Conservation (phyloP, 306 rosid genomes). For the Trichosanthes cucumerina region DNA sequence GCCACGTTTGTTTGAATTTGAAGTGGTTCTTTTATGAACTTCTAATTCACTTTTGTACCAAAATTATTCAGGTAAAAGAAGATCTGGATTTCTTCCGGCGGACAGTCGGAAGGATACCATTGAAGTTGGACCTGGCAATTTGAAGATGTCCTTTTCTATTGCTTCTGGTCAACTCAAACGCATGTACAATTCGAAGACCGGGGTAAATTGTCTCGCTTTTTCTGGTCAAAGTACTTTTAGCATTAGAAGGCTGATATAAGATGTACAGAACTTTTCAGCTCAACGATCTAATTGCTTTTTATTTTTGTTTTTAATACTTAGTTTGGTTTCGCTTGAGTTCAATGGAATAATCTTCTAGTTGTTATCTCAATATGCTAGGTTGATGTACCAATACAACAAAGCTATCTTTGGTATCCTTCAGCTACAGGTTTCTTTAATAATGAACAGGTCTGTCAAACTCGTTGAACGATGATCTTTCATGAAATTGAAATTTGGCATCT, state of each 20-base stretch:
- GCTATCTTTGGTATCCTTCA: constrained; percentile 76
- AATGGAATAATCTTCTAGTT: constrained; percentile 12
- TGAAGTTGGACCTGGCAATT: constrained; percentile 65
- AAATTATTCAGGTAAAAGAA: constrained; percentile 30
- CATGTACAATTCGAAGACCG: constrained; percentile 52
- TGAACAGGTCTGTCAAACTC: constrained; percentile 28
- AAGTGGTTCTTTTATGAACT: no score
- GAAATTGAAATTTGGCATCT: background rate
- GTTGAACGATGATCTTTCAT: background rate
- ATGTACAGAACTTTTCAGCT: background rate
- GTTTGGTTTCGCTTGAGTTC: background rate
- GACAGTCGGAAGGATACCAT: constrained; percentile 23
- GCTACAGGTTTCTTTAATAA: constrained; percentile 5
- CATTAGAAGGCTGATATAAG: background rate
- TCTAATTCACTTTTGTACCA: constrained; percentile 7
- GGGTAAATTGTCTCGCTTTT: constrained; percentile 44
- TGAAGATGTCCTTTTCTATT: constrained; percentile 67
- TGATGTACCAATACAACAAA: constrained; percentile 73
- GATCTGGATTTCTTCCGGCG: constrained; percentile 18
- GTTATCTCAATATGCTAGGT: constrained; percentile 36
- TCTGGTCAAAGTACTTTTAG: background rate
- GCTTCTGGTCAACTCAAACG: constrained; percentile 69
- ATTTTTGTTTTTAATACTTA: background rate
- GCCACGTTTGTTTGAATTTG: background rate
- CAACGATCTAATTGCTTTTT: background rate